These are phyloP conservation scores for Peziza echinospora DNA, from an alignment of 495 filamentous ascomycete species.

Conservation along the genomic window DNA sequence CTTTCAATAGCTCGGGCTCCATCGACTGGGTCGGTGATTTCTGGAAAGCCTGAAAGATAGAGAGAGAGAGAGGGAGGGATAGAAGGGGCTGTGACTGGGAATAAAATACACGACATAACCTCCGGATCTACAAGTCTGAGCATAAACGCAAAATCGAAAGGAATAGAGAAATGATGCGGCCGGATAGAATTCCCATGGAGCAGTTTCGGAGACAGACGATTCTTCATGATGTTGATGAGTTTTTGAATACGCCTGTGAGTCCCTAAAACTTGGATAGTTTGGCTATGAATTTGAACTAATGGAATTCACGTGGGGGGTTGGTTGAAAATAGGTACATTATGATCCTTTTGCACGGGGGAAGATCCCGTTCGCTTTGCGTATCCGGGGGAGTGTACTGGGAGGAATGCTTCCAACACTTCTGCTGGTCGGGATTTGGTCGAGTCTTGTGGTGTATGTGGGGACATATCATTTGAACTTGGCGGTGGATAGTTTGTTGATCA, in stretches of 20 bases:
- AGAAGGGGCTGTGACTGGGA: too few relatives aligned
- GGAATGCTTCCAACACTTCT: background rate
- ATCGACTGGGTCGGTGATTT: too few relatives aligned
- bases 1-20: too few relatives aligned
- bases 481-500: background rate
- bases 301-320: background rate
- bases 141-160: too few relatives aligned
- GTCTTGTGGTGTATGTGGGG: background rate
- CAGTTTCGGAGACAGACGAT: too few relatives aligned
- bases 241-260: background rate
- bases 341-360: background rate
- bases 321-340: background rate
- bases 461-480: background rate
- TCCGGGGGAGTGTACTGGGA: background rate
- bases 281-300: background rate
- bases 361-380: background rate
- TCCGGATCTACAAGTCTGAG: too few relatives aligned
- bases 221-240: background rate
- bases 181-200: too few relatives aligned
- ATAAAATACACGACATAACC: too few relatives aligned
- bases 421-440: background rate
- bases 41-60: too few relatives aligned
- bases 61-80: too few relatives aligned
- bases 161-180: too few relatives aligned
- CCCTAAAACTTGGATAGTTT: background rate